These are phyloP conservation scores for Ceratocystis huliohia DNA, from an alignment of 2,329 filamentous ascomycete genomes.

Conservation along the genomic window DNA sequence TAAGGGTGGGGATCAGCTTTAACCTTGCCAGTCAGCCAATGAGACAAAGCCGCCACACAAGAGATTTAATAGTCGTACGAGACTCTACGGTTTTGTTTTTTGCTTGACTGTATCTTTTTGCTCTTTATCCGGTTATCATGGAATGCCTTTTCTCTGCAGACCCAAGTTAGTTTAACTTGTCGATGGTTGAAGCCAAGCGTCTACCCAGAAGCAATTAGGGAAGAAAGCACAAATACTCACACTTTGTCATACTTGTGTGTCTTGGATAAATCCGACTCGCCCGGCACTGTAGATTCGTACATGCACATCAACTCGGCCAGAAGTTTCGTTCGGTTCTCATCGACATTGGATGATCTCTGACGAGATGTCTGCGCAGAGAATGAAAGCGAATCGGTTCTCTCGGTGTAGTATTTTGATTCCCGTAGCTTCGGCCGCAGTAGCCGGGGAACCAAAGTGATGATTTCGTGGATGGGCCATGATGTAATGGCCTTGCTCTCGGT, in stretches of 20 bases:
- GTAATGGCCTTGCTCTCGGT: constrained; percentile 49
- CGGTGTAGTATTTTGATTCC: constrained; percentile 43
- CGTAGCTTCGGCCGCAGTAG: constrained; percentile 36
- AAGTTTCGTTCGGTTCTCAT: constrained; percentile 41
- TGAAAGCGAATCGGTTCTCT: constrained; percentile 38
- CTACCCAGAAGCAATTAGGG: background rate
- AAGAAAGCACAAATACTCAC: constrained; percentile 28
- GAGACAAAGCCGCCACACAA: background rate
- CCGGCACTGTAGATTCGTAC: constrained; percentile 36
- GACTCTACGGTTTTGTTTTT: constrained; percentile 35
- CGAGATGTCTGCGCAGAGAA: constrained; percentile 45
- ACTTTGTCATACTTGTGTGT: constrained; percentile 37
- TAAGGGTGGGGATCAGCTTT: background rate
- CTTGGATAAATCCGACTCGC: constrained; percentile 35
- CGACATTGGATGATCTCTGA: constrained; percentile 39
- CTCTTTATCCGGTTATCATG: constrained; percentile 34
- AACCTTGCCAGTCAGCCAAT: background rate
- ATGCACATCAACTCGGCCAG: constrained; percentile 37
- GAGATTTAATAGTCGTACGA: constrained; percentile 26
- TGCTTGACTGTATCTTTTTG: constrained; percentile 39
- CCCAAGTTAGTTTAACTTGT: background rate
- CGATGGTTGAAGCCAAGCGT: background rate
- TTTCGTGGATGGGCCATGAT: constrained; percentile 37
- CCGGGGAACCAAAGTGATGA: constrained; percentile 36
- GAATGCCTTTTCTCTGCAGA: constrained; percentile 35